These are phyloP conservation scores for Coniochaeta hoffmannii DNA, from an alignment of 2,329 filamentous ascomycete species.

Conservation along the genomic window DNA sequence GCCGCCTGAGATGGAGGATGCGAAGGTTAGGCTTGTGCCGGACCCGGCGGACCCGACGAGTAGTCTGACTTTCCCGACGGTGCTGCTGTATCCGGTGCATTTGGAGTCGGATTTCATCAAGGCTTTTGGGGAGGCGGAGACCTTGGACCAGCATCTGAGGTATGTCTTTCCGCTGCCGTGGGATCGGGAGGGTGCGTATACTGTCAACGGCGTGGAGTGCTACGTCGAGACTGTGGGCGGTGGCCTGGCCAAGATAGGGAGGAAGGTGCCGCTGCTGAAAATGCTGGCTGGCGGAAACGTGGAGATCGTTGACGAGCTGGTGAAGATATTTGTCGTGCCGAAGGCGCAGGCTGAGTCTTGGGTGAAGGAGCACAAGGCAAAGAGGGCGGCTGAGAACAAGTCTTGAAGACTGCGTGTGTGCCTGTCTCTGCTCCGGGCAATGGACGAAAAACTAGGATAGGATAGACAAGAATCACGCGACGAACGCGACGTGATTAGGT, in stretches of 20 bases:
- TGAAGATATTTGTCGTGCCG: constrained; percentile 78
- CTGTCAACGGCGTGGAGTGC: constrained; percentile 62
- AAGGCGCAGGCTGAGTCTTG: constrained; percentile 62
- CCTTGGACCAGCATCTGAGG: constrained; percentile 66
- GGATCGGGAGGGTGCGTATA: constrained; percentile 66
- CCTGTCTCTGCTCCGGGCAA: background rate
- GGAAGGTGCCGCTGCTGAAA: constrained; percentile 71
- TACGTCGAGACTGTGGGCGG: constrained; percentile 79
- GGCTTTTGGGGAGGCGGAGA: constrained; percentile 70
- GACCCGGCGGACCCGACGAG: constrained; percentile 68
- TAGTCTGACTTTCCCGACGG: constrained; percentile 65
- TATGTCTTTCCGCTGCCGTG: constrained; percentile 88
- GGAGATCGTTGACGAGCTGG: constrained; percentile 79
- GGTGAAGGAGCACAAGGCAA: constrained; percentile 77
- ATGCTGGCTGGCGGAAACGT: constrained; percentile 69
- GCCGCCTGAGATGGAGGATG: constrained; percentile 85
- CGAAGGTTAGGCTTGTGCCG: constrained; percentile 59
- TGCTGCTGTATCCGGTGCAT: constrained; percentile 79
- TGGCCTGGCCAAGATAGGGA: constrained; percentile 82
- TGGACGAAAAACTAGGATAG: background rate
- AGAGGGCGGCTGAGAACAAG: constrained; percentile 46
- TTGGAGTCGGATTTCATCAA: constrained; percentile 88
- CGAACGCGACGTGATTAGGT: background rate
- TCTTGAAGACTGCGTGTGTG: background rate
- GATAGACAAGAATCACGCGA: background rate